Base-by-base conservation (phyloP, 164 flowering plant species). In the Stephania cephalantha region DNA sequence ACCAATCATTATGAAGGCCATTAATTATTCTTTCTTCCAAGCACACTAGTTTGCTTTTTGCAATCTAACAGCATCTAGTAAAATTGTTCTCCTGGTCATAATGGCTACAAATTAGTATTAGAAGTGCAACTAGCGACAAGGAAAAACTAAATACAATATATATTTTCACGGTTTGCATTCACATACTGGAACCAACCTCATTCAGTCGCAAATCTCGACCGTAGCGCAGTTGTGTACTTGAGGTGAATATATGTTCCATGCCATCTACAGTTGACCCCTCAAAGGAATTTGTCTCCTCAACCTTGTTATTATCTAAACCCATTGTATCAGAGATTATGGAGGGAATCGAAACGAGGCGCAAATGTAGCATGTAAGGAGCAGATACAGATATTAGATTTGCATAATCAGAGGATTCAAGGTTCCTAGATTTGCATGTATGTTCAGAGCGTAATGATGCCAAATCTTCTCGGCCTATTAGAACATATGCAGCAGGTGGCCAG, bases 401-500 rank as follows among this genome's bases (percentile, higher is more conserved):
- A 71, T 81, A 83, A 25, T 74, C 77, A 72, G 78, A 86, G 25
- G 85, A 81, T 72, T 82, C 87, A 69, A 76, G 75, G 71, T 87
- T 90, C 77, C 79, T 85, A 64, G 79, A 80, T 82, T 88, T 89
- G 79, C 80, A 79, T 4, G 84, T 78, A 46, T 83, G 78, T 61
- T 84, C 84, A 31, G 81, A 80, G 80, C 85, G 74, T 25, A 89
- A 86, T 80, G 88, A 78, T 76, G 99, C 95, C 83, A 96, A 77
- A 83, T 96, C 99, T 84, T 96, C 94, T 53, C 99, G 87, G 68
- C 99, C 98, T 86, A 96, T 90, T 82, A 96, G 94, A 79, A 87
- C 87, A 87, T 96, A 96, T 20, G 98, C 99, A 83, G 95, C 87
- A 52, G 92, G 89, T 66, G 99, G 95, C 99, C 99, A 96, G 78